Percentiles rank a stretch among this genome's conserved stretches.
phyloP scores from a whole-genome alignment of 2,329 filamentous ascomycete species.

The Exophiala lecanii-corni region DNA sequence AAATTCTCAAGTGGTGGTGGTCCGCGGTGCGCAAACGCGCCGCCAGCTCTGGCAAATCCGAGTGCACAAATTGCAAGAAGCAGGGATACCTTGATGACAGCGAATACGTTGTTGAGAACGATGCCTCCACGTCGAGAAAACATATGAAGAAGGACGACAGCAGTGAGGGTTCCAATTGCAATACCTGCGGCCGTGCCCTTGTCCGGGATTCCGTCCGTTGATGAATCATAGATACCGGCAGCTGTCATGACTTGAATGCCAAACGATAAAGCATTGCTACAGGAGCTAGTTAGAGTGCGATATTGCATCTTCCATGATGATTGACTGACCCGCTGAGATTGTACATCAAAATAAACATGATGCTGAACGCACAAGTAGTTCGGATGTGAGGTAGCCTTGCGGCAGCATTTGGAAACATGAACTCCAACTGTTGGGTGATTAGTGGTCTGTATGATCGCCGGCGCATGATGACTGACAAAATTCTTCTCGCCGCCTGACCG shows the following conservation, averaged over 20 bases:
- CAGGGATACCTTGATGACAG: conserved; percentile 46
- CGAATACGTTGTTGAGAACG: conserved; percentile 48
- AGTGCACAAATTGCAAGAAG: conserved; percentile 43
- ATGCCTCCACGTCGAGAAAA: conserved; percentile 49
- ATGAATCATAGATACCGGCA: conserved; percentile 30
- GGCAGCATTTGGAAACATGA: conserved; percentile 27
- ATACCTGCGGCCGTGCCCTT: conserved; percentile 41
- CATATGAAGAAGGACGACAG: conserved; percentile 47
- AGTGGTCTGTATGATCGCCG: too few species aligned
- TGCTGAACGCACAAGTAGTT: conserved; percentile 25
- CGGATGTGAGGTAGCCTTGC: conserved; percentile 13
- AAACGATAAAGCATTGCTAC: conserved; percentile 43
- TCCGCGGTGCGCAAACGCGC: conserved; percentile 24
- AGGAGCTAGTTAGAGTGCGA: not conserved
- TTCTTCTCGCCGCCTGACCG: conserved; percentile 8
- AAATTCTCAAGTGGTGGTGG: conserved; percentile 29
- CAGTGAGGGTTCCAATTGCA: conserved; percentile 42
- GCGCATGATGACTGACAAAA: too few species aligned
- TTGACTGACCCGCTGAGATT: conserved; percentile 13
- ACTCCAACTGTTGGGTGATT: conserved; percentile 12
- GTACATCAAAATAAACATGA: conserved; percentile 27
- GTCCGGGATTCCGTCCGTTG: conserved; percentile 1
- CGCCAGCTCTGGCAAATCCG: conserved; percentile 31
- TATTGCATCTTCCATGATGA: conserved; percentile 8
- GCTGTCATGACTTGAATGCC: conserved; percentile 36